Conservation (phyloP, 179 eudicot species). For the Heliamphora pulchella region DNA sequence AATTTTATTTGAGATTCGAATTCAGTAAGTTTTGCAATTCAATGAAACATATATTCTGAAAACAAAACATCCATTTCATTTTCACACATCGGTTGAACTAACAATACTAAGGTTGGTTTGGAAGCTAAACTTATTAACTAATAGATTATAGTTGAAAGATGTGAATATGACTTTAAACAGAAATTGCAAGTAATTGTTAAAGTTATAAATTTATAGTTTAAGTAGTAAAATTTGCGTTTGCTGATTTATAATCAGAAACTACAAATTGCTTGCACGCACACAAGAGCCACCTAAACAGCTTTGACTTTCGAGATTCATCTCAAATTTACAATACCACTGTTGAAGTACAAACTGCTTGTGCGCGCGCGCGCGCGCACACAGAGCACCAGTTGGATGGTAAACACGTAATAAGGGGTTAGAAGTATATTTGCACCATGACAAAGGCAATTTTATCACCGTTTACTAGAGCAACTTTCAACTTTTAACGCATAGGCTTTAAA, state of each 20-base stretch:
- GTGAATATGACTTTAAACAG: too few species aligned
- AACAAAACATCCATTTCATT: not conserved
- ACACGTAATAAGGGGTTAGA: not conserved
- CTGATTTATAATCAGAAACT: too few species aligned
- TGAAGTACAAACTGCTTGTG: slow-evolving; percentile 6
- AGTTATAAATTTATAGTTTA: too few species aligned
- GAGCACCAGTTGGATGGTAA: not conserved
- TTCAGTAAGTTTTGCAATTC: not conserved
- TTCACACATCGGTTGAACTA: not conserved
- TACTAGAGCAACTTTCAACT: not conserved
- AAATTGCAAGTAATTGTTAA: too few species aligned
- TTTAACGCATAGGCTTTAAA: not conserved
- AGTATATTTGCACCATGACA: not conserved
- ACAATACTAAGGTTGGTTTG: not conserved
- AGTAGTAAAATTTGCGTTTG: too few species aligned
- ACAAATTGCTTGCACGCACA: too few species aligned
- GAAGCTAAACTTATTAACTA: too few species aligned
- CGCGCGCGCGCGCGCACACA: too few species aligned
- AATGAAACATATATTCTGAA: not conserved
- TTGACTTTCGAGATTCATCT: not conserved
- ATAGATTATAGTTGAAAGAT: too few species aligned
- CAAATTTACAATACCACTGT: not conserved
- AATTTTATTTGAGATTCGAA: not conserved
- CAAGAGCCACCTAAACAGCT: too few species aligned
- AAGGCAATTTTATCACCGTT: not conserved